A percentile compares a stretch with the other conserved stretches of the same genome.
These are phyloP conservation scores for Phylloporus sp. DNA, from an alignment of 768 basidiomycete genomes.

Conservation along the genomic window DNA sequence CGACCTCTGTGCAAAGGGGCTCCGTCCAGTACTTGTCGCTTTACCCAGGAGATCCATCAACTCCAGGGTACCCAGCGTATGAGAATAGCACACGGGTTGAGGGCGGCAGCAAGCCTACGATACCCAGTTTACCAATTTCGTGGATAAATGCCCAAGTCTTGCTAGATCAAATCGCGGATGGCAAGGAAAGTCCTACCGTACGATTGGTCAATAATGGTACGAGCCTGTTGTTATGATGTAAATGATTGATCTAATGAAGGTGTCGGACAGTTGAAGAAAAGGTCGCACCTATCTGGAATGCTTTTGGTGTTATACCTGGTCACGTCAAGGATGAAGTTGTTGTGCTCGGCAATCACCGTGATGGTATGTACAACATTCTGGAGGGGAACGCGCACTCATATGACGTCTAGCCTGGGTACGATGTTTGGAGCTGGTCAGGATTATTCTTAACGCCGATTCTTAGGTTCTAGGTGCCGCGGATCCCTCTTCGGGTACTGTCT, in stretches of 20 bases:
- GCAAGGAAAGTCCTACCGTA: conserved; percentile 36
- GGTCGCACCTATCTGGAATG: conserved; percentile 90
- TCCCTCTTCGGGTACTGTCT: conserved; percentile 53
- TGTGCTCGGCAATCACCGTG: conserved; percentile 83
- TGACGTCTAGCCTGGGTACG: conserved; percentile 22
- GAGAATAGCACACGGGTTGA: conserved; percentile 64
- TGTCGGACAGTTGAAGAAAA: conserved; percentile 58
- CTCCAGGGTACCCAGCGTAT: conserved; percentile 86
- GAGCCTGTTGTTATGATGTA: background rate
- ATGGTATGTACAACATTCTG: conserved; percentile 47
- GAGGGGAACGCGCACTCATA: conserved; percentile 5
- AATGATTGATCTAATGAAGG: background rate
- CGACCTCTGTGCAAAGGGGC: conserved; percentile 79
- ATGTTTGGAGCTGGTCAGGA: background rate
- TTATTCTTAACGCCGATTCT: conserved; percentile 1
- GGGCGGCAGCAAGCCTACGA: conserved; percentile 59
- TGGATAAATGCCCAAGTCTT: conserved; percentile 77
- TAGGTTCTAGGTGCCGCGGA: conserved; percentile 50
- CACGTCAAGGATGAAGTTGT: conserved; percentile 82
- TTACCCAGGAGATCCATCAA: conserved; percentile 78
- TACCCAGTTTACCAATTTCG: conserved; percentile 87
- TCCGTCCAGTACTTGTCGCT: conserved; percentile 67
- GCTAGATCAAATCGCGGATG: conserved; percentile 42
- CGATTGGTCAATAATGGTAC: conserved; percentile 54
- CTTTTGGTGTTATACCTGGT: conserved; percentile 80